Base-by-base conservation (phyloP, 306 rosid genomes). In the Comarum palustre region DNA sequence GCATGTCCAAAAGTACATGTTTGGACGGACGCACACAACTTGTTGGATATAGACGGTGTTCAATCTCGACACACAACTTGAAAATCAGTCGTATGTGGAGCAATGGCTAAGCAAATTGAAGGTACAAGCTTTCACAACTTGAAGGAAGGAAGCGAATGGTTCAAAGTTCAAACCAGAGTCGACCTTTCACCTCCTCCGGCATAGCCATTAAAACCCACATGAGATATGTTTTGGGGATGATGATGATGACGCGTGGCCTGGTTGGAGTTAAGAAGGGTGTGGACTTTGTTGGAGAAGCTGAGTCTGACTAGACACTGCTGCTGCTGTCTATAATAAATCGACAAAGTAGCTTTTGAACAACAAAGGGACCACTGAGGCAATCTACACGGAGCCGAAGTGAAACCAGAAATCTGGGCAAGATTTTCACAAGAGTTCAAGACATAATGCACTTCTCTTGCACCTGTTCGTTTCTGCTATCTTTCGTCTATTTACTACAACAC, bases 301-400 rank as follows among this genome's bases (percentile, higher is more conserved):
- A 65, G 20, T 64, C 68, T 51, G 69, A 34, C 71, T 47, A 29
- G 66, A 29, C 41, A 59, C n/a, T 13, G 17, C 3, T 60, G 22
- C 41, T 29, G 66, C 42, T 51, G 54, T 45, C 80, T 16, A 45
- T 52, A 78, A 36, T 87, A 68, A 88, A 88, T 85, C 27, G 48
- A 79, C 82, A 90, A 92, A 87, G 95, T 88, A 82, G 89, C 84
- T 76, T 85, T 86, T 73, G 85, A 20, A 74, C 5, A 43, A 47
- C 72, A 38, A 34, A 51, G 51, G 85, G 79, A 31, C 71, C 58
- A 31, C n/a, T 43, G 19, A n/a, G 19, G 75, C 89, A 86, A 84
- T 87, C n/a, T n/a, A 84, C 88, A 17, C 76, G 59, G 61, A 55
- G 62, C 19, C 9, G 11, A 27, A 75, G 45, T 45, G 6, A 48